Base-by-base conservation (phyloP, 1,284 basidiomycete species). In the Cutaneotrichosporon arboriforme region DNA sequence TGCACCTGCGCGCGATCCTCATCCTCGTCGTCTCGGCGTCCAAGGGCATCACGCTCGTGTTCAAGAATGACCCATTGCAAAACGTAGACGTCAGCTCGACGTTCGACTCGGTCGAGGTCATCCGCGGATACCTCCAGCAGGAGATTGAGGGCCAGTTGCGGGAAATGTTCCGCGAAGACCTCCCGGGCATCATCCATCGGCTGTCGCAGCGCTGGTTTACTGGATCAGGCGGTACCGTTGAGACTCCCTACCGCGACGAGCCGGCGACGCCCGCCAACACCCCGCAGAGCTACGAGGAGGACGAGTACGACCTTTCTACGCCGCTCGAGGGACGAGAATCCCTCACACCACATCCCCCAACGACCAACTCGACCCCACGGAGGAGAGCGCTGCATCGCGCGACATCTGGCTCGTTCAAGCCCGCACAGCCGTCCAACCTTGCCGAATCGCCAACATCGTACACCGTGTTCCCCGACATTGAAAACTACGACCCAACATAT, bases 1-100 rank as follows among this genome's bases (percentile, higher is more conserved):
- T 99, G 73, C 86, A 86, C 60, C 85, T 99, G 34, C 87, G 86
- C 63, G 96, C 94, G 33, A 97, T 97, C 67, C 89, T 99, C 63
- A 94, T 98, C 58, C 84, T 98, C 44, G 93, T 98, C 65, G 90
- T 98, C 50, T 97, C 92, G 22, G 90, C 90, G 61, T 87, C 88
- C 70, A 97, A 97, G 69, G 96, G 96, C 46, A 97, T 98, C 72
- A 98, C 96, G 0, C 83, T 98, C 43, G 96, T 98, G 21, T 99
- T 99, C 84, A 98, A 98, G 78, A 98, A 97, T 52, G 96, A 99
- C 75, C 96, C 96, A 0, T 81, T 98, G 18, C 93, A 99, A 75
- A 91, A 92, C 65, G 91, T 98, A 51, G 89, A 97, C 68, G 97
- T 99, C 66, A 90, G 87, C 72, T 90, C 87, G 68, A 97, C 94